phyloP scores from a whole-genome alignment of 768 basidiomycete species.

The Solioccasus polychromus region DNA sequence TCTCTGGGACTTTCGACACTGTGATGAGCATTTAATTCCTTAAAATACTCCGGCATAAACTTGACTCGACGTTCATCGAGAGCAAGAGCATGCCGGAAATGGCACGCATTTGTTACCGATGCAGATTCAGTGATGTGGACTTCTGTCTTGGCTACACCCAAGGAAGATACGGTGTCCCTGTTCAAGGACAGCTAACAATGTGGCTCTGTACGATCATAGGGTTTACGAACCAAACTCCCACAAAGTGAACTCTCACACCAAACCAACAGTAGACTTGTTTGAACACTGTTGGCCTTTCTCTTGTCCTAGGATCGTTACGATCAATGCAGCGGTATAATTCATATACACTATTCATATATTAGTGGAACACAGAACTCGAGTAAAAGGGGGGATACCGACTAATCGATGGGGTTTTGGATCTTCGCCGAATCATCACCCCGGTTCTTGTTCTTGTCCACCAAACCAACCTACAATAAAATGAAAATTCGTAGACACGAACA shows the following conservation, averaged over 20 bases:
- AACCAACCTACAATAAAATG: too few relatives aligned
- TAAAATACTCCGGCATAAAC: conserved; percentile 13
- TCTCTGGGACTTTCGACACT: neutral
- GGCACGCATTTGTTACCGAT: conserved; percentile 8
- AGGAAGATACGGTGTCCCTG: conserved; percentile 16
- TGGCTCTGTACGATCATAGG: neutral
- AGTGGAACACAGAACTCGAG: too few relatives aligned
- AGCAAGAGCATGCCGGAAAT: conserved; percentile 14
- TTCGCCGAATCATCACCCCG: too few relatives aligned
- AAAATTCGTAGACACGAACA: too few relatives aligned
- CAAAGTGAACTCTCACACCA: conserved; percentile 30
- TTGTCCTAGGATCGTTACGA: conserved; percentile 15
- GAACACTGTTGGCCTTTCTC: conserved; percentile 16
- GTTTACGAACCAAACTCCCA: conserved; percentile 34
- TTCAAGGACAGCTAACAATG: neutral
- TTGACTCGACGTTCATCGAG: conserved; percentile 15
- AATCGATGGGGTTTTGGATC: neutral
- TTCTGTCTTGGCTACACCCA: conserved; percentile 2
- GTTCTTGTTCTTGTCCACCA: too few relatives aligned
- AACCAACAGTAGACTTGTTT: conserved; percentile 25
- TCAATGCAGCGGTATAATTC: conserved; percentile 19
- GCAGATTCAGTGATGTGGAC: conserved; percentile 6
- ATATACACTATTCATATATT: too few relatives aligned
- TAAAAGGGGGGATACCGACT: too few relatives aligned
- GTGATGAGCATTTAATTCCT: conserved; percentile 4